Conservation (phyloP, 148 eudicot species). For the Rhododendron henanense region DNA sequence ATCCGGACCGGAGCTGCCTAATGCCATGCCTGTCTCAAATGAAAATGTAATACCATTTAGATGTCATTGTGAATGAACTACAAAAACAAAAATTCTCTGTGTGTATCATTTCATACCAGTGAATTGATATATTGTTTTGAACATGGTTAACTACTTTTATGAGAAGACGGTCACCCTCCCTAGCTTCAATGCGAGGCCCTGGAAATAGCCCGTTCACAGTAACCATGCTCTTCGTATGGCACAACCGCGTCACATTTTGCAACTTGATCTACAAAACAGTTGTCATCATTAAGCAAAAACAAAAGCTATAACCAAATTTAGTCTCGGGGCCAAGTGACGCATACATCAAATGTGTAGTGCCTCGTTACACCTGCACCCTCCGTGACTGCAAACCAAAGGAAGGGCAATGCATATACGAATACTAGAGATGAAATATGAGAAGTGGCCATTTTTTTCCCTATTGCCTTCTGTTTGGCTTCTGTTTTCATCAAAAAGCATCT, state of each 20-base stretch:
- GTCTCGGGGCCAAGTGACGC: not conserved
- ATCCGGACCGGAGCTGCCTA: conserved; percentile 44
- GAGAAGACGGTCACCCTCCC: conserved; percentile 47
- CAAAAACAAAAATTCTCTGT: not conserved
- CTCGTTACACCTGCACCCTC: conserved; percentile 17
- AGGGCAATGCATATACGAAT: not conserved
- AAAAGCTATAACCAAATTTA: not conserved
- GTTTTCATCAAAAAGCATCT: not conserved
- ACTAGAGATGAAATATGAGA: not conserved
- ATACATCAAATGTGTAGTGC: conserved; percentile 35
- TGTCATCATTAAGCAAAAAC: too few species aligned
- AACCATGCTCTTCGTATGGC: conserved; percentile 51
- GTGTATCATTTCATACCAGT: conserved; percentile 29
- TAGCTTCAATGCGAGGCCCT: conserved; percentile 43
- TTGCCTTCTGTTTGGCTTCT: conserved; percentile 7
- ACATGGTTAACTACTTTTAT: conserved; percentile 42
- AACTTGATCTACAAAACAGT: conserved; percentile 24
- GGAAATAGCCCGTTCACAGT: conserved; percentile 54
- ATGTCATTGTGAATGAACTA: not conserved
- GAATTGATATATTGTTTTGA: conserved; percentile 39
- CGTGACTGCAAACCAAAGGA: conserved; percentile 9
- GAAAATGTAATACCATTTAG: not conserved
- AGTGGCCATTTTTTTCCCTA: not conserved
- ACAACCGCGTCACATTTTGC: conserved; percentile 47
- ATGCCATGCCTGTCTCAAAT: conserved; percentile 45